Percentiles rank a stretch among this genome's conserved stretches.
Conservation (phyloP, 495 filamentous ascomycete species). For the Cercophora sp. region DNA sequence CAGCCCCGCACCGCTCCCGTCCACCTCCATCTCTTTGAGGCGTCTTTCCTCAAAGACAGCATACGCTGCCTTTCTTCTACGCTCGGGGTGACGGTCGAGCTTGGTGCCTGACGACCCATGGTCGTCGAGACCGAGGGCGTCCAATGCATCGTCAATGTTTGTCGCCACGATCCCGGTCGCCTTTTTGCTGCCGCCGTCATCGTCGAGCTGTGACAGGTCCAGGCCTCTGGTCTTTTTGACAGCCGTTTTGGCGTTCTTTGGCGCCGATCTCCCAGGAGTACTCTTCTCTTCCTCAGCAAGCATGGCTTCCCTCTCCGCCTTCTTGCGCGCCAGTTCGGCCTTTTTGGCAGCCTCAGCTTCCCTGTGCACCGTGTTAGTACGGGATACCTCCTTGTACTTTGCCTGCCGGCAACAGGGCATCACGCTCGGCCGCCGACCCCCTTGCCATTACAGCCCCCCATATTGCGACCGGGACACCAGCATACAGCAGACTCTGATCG, state of each 20-base stretch:
- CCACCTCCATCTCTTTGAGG: slow-evolving; percentile 76
- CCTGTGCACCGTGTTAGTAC: slow-evolving; percentile 40
- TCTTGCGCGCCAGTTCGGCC: slow-evolving; percentile 78
- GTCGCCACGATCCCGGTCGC: slow-evolving; percentile 5
- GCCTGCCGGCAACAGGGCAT: not conserved
- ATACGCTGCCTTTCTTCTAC: slow-evolving; percentile 83
- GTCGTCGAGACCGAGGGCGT: slow-evolving; percentile 66
- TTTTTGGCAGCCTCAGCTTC: slow-evolving; percentile 83
- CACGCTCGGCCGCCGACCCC: not conserved
- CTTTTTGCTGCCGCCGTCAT: slow-evolving; percentile 26
- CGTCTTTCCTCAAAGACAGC: slow-evolving; percentile 81
- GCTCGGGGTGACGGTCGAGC: slow-evolving; percentile 81
- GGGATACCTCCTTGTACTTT: not conserved
- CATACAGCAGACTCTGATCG: no score
- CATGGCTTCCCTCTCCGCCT: slow-evolving; percentile 79
- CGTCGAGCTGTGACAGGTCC: slow-evolving; percentile 61
- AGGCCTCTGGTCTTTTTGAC: slow-evolving; percentile 67
- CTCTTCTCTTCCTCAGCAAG: slow-evolving; percentile 82
- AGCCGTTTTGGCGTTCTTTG: slow-evolving; percentile 55
- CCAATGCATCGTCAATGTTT: slow-evolving; percentile 80
- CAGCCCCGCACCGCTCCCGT: slow-evolving; percentile 65
- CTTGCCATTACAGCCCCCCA: not conserved
- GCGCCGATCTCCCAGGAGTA: slow-evolving; percentile 55
- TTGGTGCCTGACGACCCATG: slow-evolving; percentile 45
- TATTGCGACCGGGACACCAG: no score